Base-by-base conservation (phyloP, 2,329 filamentous ascomycete genomes). In the Hymenoscyphus fructigenus region DNA sequence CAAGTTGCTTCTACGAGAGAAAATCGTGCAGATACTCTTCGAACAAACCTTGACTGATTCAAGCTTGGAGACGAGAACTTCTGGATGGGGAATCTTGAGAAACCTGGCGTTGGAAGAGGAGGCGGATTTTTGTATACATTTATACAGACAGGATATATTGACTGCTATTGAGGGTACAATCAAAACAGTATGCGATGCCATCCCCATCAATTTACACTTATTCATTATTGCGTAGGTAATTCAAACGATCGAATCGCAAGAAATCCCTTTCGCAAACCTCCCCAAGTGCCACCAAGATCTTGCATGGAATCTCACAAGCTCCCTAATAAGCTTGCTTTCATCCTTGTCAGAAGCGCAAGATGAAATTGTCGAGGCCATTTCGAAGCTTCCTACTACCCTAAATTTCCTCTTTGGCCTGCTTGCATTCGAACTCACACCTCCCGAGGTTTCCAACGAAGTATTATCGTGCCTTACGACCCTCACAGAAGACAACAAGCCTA, bases 1-100 rank as follows among this genome's bases (percentile, higher is more conserved):
- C 68, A 90, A 89, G 76, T 75, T 91, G 63, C 80, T 91, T 26
- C 78, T 90, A 66, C 80, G 87, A 26, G 88, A 91, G 76, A 85
- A 89, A 75, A 80, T 91, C 68, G 86, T 90, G 55, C 83, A 83
- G 70, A 84, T 84, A 61, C 75, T 91, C 55, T 81, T 90, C 66
- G 86, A 82, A 36, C 85, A 89, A 78, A 88, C 86, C 34, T 77
- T 90, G 63, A 87, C 85, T 28, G 88, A 91, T 72, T 78, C 82
- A 44, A 85, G 81, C 64, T 78, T 88, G 61, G 87, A 90, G 76
- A 86, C 85, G 70, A 82, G 85, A 58, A 84, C 86, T 55, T 85
- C 87, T 23, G 88, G 86, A n/a, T 91, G 88, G 88, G 83, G 84
- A 14, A 88, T 90, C 68, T 78, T 91, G 61, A 82, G 83, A 68